These are phyloP conservation scores for Ceratocystis diversiconidia DNA, from an alignment of 2,329 filamentous ascomycete genomes.

Conservation along the genomic window DNA sequence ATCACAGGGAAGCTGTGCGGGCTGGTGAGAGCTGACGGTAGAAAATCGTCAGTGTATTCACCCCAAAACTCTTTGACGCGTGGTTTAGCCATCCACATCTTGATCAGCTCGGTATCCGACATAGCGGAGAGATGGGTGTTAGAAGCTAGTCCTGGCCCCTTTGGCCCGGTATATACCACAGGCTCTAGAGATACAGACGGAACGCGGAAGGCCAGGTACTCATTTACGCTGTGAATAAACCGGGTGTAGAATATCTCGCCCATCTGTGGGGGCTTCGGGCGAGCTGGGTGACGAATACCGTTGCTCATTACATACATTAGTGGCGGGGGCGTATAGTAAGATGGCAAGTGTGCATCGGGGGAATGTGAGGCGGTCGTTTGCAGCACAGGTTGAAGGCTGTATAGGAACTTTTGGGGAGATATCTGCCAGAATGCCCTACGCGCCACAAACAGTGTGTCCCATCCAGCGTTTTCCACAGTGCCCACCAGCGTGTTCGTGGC, in stretches of 20 bases:
- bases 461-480: conserved; percentile 49
- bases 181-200: conserved; percentile 54
- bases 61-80: conserved; percentile 83
- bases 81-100: conserved; percentile 78
- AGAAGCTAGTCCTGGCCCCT: conserved; percentile 26
- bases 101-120: conserved; percentile 47
- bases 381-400: conserved; percentile 32
- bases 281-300: conserved; percentile 67
- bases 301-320: conserved; percentile 69
- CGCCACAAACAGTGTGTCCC: conserved; percentile 70
- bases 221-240: conserved; percentile 64
- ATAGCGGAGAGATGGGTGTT: conserved; percentile 31
- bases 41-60: conserved; percentile 48
- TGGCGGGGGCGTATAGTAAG: conserved; percentile 76
- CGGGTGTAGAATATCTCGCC: conserved; percentile 85
- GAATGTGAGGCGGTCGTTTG: conserved; percentile 55
- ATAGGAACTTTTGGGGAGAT: conserved; percentile 73
- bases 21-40: conserved; percentile 49
- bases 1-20: conserved; percentile 80
- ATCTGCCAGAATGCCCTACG: conserved; percentile 82
- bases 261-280: conserved; percentile 78
- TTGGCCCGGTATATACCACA: conserved; percentile 49
- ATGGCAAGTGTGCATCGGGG: conserved; percentile 73
- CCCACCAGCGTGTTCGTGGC: conserved; percentile 60
- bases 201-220: conserved; percentile 80